phyloP scores from a whole-genome alignment of 140 eudicot species.

The Cichorium intybus region DNA sequence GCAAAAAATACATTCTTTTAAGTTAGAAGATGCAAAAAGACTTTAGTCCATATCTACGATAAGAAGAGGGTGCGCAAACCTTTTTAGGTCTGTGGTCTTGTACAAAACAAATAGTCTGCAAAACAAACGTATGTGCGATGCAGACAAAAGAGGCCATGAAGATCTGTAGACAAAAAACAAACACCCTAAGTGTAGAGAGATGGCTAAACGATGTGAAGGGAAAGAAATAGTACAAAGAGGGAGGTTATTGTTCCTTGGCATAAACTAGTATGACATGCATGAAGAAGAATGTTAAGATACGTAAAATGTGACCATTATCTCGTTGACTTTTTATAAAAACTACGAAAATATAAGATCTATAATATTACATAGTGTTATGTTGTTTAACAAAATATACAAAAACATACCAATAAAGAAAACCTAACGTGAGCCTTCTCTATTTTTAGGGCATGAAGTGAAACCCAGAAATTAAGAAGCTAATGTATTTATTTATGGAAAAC shows the following conservation, averaged over 20 bases:
- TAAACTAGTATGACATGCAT: neutral
- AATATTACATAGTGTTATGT: neutral
- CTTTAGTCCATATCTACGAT: no score
- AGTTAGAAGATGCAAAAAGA: no score
- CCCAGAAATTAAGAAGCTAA: neutral
- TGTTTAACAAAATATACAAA: neutral
- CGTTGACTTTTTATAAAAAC: no score
- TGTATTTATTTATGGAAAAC: neutral
- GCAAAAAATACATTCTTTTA: no score
- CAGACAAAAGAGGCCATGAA: no score
- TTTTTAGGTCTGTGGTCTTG: no score
- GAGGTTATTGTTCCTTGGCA: slow-evolving; percentile 18
- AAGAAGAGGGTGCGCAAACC: no score
- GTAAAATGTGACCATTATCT: no score
- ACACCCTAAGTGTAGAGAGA: neutral
- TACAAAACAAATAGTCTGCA: no score
- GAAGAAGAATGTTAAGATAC: neutral
- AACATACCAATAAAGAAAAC: neutral
- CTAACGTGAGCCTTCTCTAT: neutral
- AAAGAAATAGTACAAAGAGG: slow-evolving; percentile 19
- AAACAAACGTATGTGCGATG: no score
- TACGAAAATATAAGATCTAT: neutral
- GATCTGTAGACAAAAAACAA: no score
- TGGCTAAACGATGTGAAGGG: slow-evolving; percentile 3
- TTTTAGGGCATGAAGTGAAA: neutral